phyloP scores from a whole-genome alignment of 495 filamentous ascomycete species.

The Neurospora tetraspora region DNA sequence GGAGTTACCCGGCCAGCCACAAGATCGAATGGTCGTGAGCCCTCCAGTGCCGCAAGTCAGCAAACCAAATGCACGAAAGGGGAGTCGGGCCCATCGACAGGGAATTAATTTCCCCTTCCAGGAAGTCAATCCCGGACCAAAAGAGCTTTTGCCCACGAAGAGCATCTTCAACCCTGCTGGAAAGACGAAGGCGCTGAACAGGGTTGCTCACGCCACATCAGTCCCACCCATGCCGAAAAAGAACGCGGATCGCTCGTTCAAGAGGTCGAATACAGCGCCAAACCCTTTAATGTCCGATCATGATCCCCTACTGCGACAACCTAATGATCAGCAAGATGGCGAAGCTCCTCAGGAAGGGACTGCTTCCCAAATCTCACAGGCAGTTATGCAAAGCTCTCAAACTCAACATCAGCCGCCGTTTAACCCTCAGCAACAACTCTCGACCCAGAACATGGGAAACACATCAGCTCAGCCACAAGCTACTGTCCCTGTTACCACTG shows the following conservation, averaged over 20 bases:
- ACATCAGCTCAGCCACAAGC: neutral
- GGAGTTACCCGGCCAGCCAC: constrained; percentile 6
- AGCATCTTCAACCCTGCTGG: constrained; percentile 33
- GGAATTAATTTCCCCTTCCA: constrained; percentile 27
- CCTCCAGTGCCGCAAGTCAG: constrained; percentile 1
- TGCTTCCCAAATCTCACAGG: neutral
- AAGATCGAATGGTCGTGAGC: constrained; percentile 4
- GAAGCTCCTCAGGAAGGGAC: neutral
- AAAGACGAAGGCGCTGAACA: constrained; percentile 16
- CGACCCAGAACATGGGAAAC: neutral
- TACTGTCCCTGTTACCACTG: neutral
- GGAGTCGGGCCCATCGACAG: neutral
- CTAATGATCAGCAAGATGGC: neutral
- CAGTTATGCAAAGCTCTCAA: neutral
- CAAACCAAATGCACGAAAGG: constrained; percentile 9
- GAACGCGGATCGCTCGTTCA: constrained; percentile 10
- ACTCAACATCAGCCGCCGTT: neutral
- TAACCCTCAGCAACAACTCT: neutral
- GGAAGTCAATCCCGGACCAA: constrained; percentile 32
- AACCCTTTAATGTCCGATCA: constrained; percentile 5
- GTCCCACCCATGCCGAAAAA: constrained; percentile 7
- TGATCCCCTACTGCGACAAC: constrained; percentile 1
- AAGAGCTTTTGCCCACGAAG: constrained; percentile 33
- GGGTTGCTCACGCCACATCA: constrained; percentile 4
- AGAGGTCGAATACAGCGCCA: constrained; percentile 20